Evolutionary conservation across 805 yeast genomes (phyloP), one percentile per base, ranked within the genome.

Genomic region (Schizosaccharomyces octosporus): DNA sequence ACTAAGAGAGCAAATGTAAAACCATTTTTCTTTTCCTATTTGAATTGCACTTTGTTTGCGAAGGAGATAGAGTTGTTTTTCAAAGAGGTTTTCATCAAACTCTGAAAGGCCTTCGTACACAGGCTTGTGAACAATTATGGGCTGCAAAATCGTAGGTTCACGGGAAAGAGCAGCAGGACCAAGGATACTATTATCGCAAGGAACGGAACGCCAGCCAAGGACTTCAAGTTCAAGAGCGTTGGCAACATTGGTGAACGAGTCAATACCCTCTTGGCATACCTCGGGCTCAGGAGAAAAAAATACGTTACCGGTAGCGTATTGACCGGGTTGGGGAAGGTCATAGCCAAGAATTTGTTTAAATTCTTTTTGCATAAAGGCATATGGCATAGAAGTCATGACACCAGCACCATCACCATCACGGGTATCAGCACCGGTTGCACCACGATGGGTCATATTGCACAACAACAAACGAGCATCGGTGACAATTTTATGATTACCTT

Each of bases 361-460:
- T 74, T 90, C 97, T 71, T 90, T 81, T 63, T 73, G 73, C 78
- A 90, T 81, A 72, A 93, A 87, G 65, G 80, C 82, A 74, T 89
- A 96, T 43, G 97, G 96, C 64, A 90, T 81, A 39, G 95, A 84
- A 60, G 93, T 81, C 80, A 90, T 81, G 64, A 90, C 87, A 72
- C 98, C 98, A 32, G 98, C 98, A 73, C 98, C 98, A 71, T 90
- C 98, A 73, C 98, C 98, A 71, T 90, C 96, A 68, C 88, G 81
- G 27, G 97, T 95, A 69, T 89, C 95, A 0, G 87, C 78, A 63
- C 95, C 95, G 64, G 89, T 96, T 51, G 97, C 97, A 70, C 98
- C 98, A 75, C 98, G 82, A 73, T 90, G 98, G 64, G 97, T 86
- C 98, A 90, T 93, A 75, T 93, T 90, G 76, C 97, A 89, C 62